Conservation (phyloP, 2,329 filamentous ascomycete species). For the Cladophialophora psammophila region DNA sequence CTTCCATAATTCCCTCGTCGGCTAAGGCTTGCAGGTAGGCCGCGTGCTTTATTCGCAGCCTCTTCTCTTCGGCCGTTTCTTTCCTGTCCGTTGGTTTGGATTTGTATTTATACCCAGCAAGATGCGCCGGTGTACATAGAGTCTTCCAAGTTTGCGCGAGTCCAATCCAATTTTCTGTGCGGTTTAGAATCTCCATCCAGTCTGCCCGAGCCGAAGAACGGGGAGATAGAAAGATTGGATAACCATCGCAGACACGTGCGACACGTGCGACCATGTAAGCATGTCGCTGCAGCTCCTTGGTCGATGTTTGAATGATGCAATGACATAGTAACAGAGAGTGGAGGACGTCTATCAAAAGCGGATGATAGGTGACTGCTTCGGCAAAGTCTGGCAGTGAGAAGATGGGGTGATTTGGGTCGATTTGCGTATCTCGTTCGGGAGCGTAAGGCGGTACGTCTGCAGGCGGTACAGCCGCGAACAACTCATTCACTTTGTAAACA, state of each 20-base stretch:
- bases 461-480: conserved; percentile 75
- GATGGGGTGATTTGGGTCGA: conserved; percentile 41
- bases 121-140: conserved; percentile 69
- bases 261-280: conserved; percentile 82
- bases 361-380: conserved; percentile 80
- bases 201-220: conserved; percentile 76
- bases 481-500: conserved; percentile 65
- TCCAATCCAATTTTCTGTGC: conserved; percentile 73
- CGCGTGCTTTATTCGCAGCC: conserved; percentile 68
- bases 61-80: conserved; percentile 63
- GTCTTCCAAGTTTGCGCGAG: conserved; percentile 72
- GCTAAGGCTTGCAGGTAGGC: conserved; percentile 72
- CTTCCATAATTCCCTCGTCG: conserved; percentile 72
- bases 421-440: conserved; percentile 47
- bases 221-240: conserved; percentile 78
- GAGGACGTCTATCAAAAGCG: conserved; percentile 77
- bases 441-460: conserved; percentile 73
- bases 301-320: conserved; percentile 77
- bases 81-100: conserved; percentile 19
- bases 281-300: conserved; percentile 78
- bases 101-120: conserved; percentile 48
- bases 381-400: conserved; percentile 56
- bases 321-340: conserved; percentile 81
- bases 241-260: conserved; percentile 76
- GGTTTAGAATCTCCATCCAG: conserved; percentile 78